phyloP scores from a whole-genome alignment of 805 yeast genomes.

The Candida ascalaphidarum region DNA sequence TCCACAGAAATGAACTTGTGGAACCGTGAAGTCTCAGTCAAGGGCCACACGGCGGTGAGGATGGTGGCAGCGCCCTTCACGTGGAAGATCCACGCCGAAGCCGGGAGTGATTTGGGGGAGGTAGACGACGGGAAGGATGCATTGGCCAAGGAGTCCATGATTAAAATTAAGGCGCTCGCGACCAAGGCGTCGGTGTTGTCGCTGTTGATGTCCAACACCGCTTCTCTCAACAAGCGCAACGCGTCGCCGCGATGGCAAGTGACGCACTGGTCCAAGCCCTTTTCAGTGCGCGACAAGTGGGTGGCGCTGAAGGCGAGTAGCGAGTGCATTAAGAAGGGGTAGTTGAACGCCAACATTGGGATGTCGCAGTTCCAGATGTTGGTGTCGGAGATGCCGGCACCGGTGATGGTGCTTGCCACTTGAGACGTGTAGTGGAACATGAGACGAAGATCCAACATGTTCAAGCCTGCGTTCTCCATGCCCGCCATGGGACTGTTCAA shows the following conservation, averaged over 20 bases:
- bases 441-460: slow-evolving; percentile 68
- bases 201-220: slow-evolving; percentile 73
- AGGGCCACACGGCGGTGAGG: slow-evolving; percentile 92
- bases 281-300: slow-evolving; percentile 70
- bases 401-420: slow-evolving; percentile 82
- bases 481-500: slow-evolving; percentile 1
- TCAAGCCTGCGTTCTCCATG: slow-evolving; percentile 23
- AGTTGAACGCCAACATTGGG: slow-evolving; percentile 79
- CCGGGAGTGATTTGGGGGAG: slow-evolving; percentile 61
- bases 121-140: slow-evolving; percentile 55
- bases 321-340: slow-evolving; percentile 89
- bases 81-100: slow-evolving; percentile 95
- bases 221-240: slow-evolving; percentile 68
- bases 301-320: slow-evolving; percentile 88
- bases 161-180: slow-evolving; percentile 81
- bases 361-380: slow-evolving; percentile 84
- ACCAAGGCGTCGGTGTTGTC: slow-evolving; percentile 90
- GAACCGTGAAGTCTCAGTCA: slow-evolving; percentile 38
- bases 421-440: slow-evolving; percentile 83
- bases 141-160: slow-evolving; percentile 91
- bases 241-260: slow-evolving; percentile 88
- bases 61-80: slow-evolving; percentile 97
- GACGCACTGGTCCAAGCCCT: slow-evolving; percentile 71
- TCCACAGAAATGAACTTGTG: slow-evolving; percentile 71
- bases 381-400: slow-evolving; percentile 81